phyloP scores from a whole-genome alignment of 768 basidiomycete species.

The Neoboletus subvelutipes region DNA sequence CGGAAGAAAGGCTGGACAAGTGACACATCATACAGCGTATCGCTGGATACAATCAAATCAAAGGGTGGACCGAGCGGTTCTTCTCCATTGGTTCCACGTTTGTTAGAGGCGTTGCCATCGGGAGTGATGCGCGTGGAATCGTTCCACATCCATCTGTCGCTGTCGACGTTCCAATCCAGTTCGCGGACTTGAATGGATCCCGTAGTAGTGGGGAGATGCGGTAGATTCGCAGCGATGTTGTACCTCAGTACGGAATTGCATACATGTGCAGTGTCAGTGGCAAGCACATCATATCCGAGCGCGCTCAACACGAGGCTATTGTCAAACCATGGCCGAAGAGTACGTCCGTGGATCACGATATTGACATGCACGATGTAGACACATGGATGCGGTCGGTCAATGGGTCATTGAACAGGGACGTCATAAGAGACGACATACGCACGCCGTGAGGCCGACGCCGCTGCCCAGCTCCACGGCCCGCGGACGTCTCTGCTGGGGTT shows the following conservation, averaged over 20 bases:
- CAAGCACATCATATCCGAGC: conserved; percentile 73
- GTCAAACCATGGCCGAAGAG: neutral
- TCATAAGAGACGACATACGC: conserved; percentile 31
- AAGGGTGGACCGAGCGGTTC: conserved; percentile 51
- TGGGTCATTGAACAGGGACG: neutral
- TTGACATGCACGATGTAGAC: conserved; percentile 2
- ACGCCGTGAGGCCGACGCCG: conserved; percentile 80
- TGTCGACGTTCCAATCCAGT: conserved; percentile 67
- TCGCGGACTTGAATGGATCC: conserved; percentile 58
- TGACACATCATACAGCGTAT: conserved; percentile 69
- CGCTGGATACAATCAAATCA: conserved; percentile 79
- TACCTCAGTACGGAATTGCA: conserved; percentile 57
- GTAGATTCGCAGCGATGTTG: conserved; percentile 58
- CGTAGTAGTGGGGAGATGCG: conserved; percentile 30
- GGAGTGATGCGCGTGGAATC: conserved; percentile 31
- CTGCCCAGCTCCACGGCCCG: conserved; percentile 76
- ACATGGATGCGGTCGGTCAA: neutral
- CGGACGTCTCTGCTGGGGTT: conserved; percentile 21
- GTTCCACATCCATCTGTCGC: conserved; percentile 57
- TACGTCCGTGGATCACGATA: conserved; percentile 1
- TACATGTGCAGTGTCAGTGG: conserved; percentile 71
- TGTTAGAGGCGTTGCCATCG: conserved; percentile 31
- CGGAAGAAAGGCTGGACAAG: conserved; percentile 70
- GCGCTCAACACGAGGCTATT: conserved; percentile 60
- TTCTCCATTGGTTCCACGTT: conserved; percentile 14